phyloP scores from a whole-genome alignment of 1,139 yeast genomes.

The Taphrina pruni region DNA sequence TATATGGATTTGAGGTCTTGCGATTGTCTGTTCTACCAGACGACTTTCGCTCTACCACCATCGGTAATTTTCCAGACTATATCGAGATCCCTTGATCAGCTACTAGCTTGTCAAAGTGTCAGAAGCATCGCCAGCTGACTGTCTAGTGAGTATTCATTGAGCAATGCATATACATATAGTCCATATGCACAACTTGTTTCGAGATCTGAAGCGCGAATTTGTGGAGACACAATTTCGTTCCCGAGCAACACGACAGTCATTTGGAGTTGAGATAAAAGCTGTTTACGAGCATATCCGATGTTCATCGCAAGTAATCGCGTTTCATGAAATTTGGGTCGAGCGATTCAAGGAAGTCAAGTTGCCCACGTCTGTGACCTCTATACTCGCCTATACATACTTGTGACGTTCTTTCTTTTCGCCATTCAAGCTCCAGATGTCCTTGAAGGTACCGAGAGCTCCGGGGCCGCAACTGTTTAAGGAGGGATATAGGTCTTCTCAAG shows the following conservation, averaged over 20 bases:
- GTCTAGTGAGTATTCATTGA: background rate
- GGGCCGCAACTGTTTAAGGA: slow-evolving; percentile 92
- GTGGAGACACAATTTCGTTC: background rate
- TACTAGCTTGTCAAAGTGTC: background rate
- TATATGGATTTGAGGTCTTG: slow-evolving; percentile 13
- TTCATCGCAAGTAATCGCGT: background rate
- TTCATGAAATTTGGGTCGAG: background rate
- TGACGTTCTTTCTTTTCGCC: background rate
- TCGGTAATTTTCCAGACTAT: background rate
- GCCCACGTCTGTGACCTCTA: background rate
- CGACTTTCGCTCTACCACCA: background rate
- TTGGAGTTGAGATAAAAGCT: background rate
- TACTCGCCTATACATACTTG: background rate
- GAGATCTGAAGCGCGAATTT: slow-evolving; percentile 7
- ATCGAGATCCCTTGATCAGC: background rate
- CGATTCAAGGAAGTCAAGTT: background rate
- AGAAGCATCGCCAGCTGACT: no score
- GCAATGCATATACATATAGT: background rate
- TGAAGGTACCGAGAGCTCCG: slow-evolving; percentile 91
- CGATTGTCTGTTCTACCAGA: slow-evolving; percentile 3
- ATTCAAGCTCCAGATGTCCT: slow-evolving; percentile 66
- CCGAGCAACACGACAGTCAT: background rate
- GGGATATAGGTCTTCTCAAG: slow-evolving; percentile 87
- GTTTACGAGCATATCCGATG: background rate
- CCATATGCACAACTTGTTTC: background rate